Conservation (phyloP, 768 basidiomycete genomes). For the Tulasnella sp. region DNA sequence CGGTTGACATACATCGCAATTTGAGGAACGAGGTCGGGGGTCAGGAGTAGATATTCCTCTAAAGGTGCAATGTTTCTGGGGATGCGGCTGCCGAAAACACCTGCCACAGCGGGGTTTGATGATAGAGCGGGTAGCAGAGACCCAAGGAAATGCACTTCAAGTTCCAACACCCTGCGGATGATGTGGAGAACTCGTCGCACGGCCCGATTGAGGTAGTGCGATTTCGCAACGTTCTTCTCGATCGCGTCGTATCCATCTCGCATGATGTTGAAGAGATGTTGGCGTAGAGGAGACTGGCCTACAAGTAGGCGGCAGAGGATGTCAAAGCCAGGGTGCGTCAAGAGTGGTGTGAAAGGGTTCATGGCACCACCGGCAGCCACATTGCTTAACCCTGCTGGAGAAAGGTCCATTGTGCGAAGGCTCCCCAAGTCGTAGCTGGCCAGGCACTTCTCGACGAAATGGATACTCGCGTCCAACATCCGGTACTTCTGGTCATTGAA, state of each 20-base stretch:
- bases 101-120: conserved; percentile 57
- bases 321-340: conserved; percentile 81
- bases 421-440: conserved; percentile 80
- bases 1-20: conserved; percentile 79
- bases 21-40: conserved; percentile 72
- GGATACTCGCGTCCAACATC: conserved; percentile 81
- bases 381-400: background rate
- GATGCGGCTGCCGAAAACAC: conserved; percentile 41
- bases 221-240: conserved; percentile 59
- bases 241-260: conserved; percentile 80
- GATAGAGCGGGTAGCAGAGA: conserved; percentile 77
- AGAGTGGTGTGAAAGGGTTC: conserved; percentile 46
- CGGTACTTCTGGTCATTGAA: conserved; percentile 80
- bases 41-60: conserved; percentile 74
- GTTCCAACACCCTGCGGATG: conserved; percentile 75
- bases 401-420: conserved; percentile 45
- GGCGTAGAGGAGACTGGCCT: conserved; percentile 70
- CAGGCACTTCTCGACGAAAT: conserved; percentile 81
- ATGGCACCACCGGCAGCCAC: background rate
- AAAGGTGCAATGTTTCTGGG: conserved; percentile 57
- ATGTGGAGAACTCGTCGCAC: conserved; percentile 83
- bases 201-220: conserved; percentile 67
- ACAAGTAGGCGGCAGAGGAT: conserved; percentile 73
- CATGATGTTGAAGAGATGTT: conserved; percentile 74
- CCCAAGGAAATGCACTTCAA: conserved; percentile 89